Evolutionary conservation across 2,329 filamentous ascomycete species (phyloP), one percentile per base, ranked within the genome.

Genomic region (Fusarium sp.): DNA sequence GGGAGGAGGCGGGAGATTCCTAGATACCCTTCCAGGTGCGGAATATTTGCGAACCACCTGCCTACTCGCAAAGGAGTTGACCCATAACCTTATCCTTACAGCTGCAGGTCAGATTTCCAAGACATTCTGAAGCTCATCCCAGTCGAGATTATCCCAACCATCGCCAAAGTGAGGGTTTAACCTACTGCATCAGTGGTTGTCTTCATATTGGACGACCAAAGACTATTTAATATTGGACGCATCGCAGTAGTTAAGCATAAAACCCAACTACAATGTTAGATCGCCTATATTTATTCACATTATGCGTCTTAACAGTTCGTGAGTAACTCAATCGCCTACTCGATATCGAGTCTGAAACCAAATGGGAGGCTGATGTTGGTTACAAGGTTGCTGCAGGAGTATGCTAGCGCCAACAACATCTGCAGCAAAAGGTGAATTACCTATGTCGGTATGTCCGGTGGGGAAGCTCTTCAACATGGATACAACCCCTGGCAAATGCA

Each of bases 371-470:
- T 59, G 56, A 43, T 70, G 47, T 59, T 68, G 49, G 62, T 53
- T 57, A 38, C 29, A 44, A 53, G 40, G 30, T 50, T 34, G 27
- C 52, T 45, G 51, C 24, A 44, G 16, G 18, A 50, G 49, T 11
- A 24, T 40, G 22, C 42, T 64, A 64, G 68, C 58, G 63, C 68
- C 67, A 70, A 70, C 67, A 70, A 44, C 46, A 71, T 71, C 57
- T 71, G 49, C 50, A 59, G 30, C 44, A 22, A 29, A 16, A 27
- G 34, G 6, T 25, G 22, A 29, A 24, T 40, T 34, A n/a, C n/a
- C n/a, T n/a, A 27, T 44, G 27, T 20, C 16, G 24, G 24, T 27
- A 53, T 43, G 34, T 22, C 29, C 54, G 27, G 25, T 38, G 29
- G 12, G 25, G 12, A 16, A 38, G 7, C 18, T 43, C 22, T 45